These are phyloP conservation scores for Phytophthora rubi DNA, from an alignment of 352 stramenopile genomes.

Conservation along the genomic window DNA sequence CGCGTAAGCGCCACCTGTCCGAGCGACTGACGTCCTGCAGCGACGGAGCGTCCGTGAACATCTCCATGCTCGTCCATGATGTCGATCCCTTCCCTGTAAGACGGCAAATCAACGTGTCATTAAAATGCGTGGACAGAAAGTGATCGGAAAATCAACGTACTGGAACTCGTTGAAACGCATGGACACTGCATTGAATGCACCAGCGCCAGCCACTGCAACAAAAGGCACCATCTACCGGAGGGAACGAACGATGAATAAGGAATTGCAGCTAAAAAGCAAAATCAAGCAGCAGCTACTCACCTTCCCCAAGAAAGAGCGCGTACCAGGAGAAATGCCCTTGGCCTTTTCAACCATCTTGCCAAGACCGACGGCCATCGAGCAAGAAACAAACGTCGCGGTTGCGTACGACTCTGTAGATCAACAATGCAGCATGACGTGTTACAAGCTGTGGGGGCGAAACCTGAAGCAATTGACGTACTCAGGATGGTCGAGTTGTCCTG, in stretches of 20 bases:
- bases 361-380: constrained; percentile 75
- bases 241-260: not conserved
- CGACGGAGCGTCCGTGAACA: constrained; percentile 78
- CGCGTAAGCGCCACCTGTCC: constrained; percentile 82
- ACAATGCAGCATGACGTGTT: constrained; percentile 1
- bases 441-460: not conserved
- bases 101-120: constrained; percentile 39
- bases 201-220: constrained; percentile 80
- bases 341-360: constrained; percentile 79
- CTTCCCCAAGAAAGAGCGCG: constrained; percentile 70
- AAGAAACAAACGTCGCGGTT: constrained; percentile 81
- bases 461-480: constrained; percentile 48
- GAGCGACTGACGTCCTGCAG: constrained; percentile 81
- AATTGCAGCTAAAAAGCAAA: not conserved
- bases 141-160: constrained; percentile 42
- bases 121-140: constrained; percentile 82
- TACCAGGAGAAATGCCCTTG: constrained; percentile 70
- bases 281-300: constrained; percentile 27
- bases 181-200: constrained; percentile 87
- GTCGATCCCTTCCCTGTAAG: constrained; percentile 77
- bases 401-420: constrained; percentile 69
- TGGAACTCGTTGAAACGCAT: constrained; percentile 90
- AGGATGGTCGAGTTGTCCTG: constrained; percentile 79
- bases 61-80: constrained; percentile 83
- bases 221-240: constrained; percentile 83